phyloP scores from a whole-genome alignment of 805 yeast species.

The Candida berthetii region DNA sequence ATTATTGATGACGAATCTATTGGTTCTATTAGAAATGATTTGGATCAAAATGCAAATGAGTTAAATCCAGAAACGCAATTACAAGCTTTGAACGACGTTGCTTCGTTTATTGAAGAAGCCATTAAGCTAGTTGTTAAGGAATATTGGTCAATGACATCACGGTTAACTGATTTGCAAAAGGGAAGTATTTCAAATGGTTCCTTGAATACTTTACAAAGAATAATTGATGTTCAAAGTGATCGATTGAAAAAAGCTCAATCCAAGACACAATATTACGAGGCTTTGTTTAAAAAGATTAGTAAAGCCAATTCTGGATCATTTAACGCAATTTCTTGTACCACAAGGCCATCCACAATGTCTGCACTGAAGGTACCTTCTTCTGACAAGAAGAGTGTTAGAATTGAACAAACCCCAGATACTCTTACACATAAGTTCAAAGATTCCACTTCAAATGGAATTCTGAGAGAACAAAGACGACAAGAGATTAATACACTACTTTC shows the following conservation, averaged over 20 bases:
- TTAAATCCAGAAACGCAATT: constrained; percentile 1
- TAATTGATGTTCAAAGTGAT: constrained; percentile 5
- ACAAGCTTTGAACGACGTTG: constrained; percentile 6
- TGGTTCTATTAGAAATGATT: constrained; percentile 5
- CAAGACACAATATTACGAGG: constrained; percentile 4
- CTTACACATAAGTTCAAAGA: neutral
- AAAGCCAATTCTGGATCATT: neutral
- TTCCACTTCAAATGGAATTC: neutral
- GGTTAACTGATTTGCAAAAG: constrained; percentile 5
- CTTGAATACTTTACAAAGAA: constrained; percentile 6
- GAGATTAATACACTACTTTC: constrained; percentile 4
- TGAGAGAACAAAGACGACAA: constrained; percentile 1
- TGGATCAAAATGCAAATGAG: neutral
- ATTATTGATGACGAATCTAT: constrained; percentile 12
- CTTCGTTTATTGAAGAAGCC: constrained; percentile 12
- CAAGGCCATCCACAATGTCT: neutral
- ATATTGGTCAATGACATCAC: constrained; percentile 7
- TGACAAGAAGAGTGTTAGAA: neutral
- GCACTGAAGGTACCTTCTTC: neutral
- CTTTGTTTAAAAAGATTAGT: constrained; percentile 4
- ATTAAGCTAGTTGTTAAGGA: constrained; percentile 9
- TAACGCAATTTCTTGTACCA: neutral
- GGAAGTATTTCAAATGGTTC: constrained; percentile 3
- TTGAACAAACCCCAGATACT: neutral
- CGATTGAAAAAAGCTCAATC: constrained; percentile 2